Conservation (phyloP, 371 early-diverging fungal species). For the Haplosporangium sp. region DNA sequence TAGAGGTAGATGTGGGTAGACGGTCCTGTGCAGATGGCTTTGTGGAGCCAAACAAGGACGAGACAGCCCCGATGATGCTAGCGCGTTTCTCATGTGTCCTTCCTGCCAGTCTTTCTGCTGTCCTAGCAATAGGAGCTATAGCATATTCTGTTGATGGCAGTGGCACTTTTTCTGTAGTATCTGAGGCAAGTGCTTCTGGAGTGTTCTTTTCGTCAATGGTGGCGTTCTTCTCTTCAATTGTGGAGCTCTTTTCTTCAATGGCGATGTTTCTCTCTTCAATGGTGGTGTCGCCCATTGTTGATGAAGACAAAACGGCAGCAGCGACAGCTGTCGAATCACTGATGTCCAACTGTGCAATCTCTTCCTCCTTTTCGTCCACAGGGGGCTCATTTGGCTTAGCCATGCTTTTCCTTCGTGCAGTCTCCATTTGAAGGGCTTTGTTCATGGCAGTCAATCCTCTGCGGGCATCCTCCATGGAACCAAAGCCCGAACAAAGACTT, state of each 20-base stretch:
- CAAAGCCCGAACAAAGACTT: constrained; percentile 12
- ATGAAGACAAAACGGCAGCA: background rate
- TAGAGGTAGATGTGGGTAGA: constrained; percentile 22
- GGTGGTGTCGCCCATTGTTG: background rate
- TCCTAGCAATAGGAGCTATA: too few species aligned
- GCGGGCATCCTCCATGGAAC: constrained; percentile 24
- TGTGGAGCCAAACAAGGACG: constrained; percentile 28
- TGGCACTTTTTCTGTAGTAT: background rate
- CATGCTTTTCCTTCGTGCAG: constrained; percentile 15
- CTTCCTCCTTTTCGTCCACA: background rate
- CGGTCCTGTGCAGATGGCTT: background rate
- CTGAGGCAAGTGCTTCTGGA: background rate
- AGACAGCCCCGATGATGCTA: constrained; percentile 40
- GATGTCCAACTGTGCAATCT: constrained; percentile 34
- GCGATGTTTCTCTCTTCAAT: constrained; percentile 1
- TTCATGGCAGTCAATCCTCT: constrained; percentile 41
- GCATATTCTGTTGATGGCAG: background rate
- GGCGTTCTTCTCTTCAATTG: background rate
- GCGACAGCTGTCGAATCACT: constrained; percentile 31
- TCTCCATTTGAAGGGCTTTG: constrained; percentile 30
- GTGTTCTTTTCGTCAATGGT: background rate
- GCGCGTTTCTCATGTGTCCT: constrained; percentile 29
- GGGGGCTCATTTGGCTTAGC: background rate
- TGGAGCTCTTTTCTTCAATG: background rate
- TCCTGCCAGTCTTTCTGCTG: constrained; percentile 5